A percentile compares a stretch with the other conserved stretches of the same genome.
phyloP scores from a whole-genome alignment of 495 filamentous ascomycete species.

The Neurospora sp. region DNA sequence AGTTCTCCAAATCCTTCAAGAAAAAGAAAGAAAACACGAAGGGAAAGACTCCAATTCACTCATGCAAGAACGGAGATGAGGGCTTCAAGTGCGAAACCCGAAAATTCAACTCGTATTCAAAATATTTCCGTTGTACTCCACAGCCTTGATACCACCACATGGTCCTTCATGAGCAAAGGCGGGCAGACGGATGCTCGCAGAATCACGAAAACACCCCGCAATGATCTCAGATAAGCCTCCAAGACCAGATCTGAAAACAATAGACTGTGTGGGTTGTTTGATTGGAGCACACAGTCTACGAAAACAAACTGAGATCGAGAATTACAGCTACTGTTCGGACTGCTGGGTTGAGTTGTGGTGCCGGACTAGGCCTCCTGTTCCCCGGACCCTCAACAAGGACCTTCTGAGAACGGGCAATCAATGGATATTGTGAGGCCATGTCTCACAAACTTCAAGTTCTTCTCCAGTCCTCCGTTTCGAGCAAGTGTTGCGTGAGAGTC shows the following conservation, averaged over 20 bases:
- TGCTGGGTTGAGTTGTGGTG: not conserved
- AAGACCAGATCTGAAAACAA: not conserved
- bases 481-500: not conserved
- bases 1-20: not conserved
- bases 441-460: not conserved
- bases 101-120: not conserved
- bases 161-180: not conserved
- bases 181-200: not conserved
- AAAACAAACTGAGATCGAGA: not conserved
- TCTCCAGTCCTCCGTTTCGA: not conserved
- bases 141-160: not conserved
- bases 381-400: not conserved
- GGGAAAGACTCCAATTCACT: not conserved
- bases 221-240: not conserved
- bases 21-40: not conserved
- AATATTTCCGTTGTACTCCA: not conserved
- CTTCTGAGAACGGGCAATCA: not conserved
- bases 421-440: not conserved
- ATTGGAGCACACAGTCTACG: not conserved
- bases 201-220: not conserved
- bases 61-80: not conserved
- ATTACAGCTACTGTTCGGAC: not conserved
- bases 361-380: not conserved
- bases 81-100: not conserved
- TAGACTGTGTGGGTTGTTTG: not conserved